phyloP scores from a whole-genome alignment of 306 rosid species.

The Casuarina cunninghamiana region DNA sequence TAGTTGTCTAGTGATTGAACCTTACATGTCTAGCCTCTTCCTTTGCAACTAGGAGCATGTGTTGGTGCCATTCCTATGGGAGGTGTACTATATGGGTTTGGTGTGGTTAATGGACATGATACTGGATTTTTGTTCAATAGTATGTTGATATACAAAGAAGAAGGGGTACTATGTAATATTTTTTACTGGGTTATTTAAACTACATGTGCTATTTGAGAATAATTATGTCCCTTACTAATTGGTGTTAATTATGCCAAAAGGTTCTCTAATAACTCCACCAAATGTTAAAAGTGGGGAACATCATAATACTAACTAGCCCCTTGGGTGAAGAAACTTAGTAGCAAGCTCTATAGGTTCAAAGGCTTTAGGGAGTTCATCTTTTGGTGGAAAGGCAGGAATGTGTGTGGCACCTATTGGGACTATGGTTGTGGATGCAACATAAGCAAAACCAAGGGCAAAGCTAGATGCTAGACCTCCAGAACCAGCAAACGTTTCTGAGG shows the following conservation, averaged over 20 bases:
- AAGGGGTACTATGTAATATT: conserved; percentile 53
- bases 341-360: conserved; percentile 47
- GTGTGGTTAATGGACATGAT: conserved; percentile 62
- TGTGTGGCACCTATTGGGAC: conserved; percentile 84
- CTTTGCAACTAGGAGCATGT: conserved; percentile 71
- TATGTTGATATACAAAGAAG: conserved; percentile 95
- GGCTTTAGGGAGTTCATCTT: conserved; percentile 43
- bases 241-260: conserved; percentile 42
- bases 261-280: conserved; percentile 56
- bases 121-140: conserved; percentile 65
- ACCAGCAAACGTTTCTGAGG: conserved; percentile 46
- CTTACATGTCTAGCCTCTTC: conserved; percentile 77
- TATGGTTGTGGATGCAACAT: conserved; percentile 51
- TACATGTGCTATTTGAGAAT: conserved; percentile 11
- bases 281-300: conserved; percentile 60
- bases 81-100: conserved; percentile 66
- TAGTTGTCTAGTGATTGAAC: conserved; percentile 43
- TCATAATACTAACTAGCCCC: conserved; percentile 46
- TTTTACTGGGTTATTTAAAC: conserved; percentile 9
- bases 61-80: conserved; percentile 79
- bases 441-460: conserved; percentile 61
- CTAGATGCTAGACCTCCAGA: conserved; percentile 24
- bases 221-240: conserved; percentile 16
- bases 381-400: conserved; percentile 66
- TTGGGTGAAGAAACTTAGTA: conserved; percentile 55